Conservation (phyloP, 2,329 filamentous ascomycete genomes). For the Podosphaera fusca region DNA sequence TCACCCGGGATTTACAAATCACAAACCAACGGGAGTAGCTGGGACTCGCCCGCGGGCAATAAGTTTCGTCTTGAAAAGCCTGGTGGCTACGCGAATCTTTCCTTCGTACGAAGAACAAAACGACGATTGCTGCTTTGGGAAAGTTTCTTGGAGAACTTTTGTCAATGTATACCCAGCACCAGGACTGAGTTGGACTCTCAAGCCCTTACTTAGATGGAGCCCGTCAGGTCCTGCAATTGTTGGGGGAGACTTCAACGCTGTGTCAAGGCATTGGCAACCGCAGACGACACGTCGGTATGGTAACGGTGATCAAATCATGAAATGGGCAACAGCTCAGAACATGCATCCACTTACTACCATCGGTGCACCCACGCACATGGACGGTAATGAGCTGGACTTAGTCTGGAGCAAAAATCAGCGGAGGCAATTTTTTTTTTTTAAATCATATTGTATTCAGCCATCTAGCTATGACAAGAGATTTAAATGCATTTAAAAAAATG, state of each 20-base stretch:
- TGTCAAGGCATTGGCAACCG: too few relatives aligned
- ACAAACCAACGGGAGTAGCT: too few relatives aligned
- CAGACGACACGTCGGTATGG: background rate
- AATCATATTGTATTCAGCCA: too few relatives aligned
- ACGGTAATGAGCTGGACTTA: background rate
- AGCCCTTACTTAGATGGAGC: background rate
- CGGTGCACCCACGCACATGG: background rate
- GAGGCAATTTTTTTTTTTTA: too few relatives aligned
- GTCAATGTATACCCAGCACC: background rate
- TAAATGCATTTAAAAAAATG: too few relatives aligned
- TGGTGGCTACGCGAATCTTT: background rate
- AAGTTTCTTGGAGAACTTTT: background rate
- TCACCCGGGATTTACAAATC: background rate
- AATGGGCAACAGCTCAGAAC: background rate
- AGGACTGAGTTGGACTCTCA: background rate
- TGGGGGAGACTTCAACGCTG: too few relatives aligned
- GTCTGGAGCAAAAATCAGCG: background rate
- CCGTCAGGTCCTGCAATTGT: too few relatives aligned
- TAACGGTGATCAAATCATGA: background rate
- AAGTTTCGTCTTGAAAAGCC: background rate
- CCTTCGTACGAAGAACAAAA: background rate
- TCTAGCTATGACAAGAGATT: too few relatives aligned
- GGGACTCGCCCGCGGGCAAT: background rate
- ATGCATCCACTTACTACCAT: background rate
- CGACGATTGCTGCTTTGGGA: background rate